A percentile compares a stretch with the other conserved stretches of the same genome.
phyloP scores from a whole-genome alignment of 2,329 filamentous ascomycete genomes.

The Sporothrix protearum region DNA sequence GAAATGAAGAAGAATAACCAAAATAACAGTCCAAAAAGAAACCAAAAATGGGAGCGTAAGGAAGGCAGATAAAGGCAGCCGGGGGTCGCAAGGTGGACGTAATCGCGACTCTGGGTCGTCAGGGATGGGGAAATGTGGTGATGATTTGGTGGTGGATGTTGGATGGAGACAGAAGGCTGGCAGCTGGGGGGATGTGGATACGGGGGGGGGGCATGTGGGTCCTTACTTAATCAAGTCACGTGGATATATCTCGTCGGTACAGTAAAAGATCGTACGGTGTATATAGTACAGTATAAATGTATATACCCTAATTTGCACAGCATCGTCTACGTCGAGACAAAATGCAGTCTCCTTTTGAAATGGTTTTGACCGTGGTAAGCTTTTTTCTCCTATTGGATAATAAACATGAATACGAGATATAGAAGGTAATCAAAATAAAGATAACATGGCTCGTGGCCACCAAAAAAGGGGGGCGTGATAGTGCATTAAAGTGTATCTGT shows the following conservation, averaged over 20 bases:
- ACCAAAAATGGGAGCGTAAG: not conserved
- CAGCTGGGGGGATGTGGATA: not conserved
- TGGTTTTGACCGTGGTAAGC: not conserved
- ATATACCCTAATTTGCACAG: not conserved
- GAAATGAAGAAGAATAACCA: not conserved
- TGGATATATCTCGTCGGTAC: fast-evolving
- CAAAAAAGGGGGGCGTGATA: not conserved
- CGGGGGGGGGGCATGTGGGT: not conserved
- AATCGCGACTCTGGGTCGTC: not conserved
- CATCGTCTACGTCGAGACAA: not conserved
- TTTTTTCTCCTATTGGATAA: not conserved
- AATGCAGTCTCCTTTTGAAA: not conserved
- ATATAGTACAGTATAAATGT: not conserved
- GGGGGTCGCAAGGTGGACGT: not conserved
- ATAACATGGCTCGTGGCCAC: not conserved
- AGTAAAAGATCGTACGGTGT: not conserved
- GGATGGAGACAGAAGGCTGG: conserved; percentile 8
- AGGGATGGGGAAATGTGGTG: not conserved
- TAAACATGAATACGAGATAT: not conserved
- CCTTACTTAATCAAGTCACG: not conserved
- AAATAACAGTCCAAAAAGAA: not conserved
- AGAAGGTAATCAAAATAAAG: not conserved
- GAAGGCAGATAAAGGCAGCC: not conserved
- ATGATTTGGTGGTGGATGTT: not conserved
- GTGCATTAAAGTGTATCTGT: not conserved